Conservation (phyloP, 345 rosid species). For the Salix suchowensis region DNA sequence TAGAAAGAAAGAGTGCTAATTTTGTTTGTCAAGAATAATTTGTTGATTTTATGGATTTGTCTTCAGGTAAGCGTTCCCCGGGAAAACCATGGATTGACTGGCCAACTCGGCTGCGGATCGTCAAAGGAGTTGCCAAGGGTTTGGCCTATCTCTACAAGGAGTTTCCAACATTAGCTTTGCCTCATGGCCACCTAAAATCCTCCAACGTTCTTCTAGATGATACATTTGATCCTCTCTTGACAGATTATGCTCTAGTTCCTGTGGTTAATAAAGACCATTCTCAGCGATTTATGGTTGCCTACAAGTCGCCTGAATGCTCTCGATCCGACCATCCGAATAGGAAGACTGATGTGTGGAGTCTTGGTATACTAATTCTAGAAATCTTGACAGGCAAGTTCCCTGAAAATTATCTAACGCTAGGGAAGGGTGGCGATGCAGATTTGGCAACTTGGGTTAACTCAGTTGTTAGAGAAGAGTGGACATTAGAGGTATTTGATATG, state of each 20-base stretch:
- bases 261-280: constrained; percentile 62
- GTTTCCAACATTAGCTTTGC: constrained; percentile 44
- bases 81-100: constrained; percentile 56
- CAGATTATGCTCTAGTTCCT: constrained; percentile 59
- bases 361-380: constrained; percentile 81
- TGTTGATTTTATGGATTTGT: background rate
- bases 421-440: constrained; percentile 48
- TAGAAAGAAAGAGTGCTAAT: too few relatives aligned
- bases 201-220: constrained; percentile 70
- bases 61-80: constrained; percentile 45
- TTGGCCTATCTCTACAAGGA: constrained; percentile 57
- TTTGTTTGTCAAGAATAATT: background rate
- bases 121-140: constrained; percentile 73
- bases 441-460: constrained; percentile 75
- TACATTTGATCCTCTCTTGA: constrained; percentile 46
- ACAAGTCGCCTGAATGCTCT: constrained; percentile 72
- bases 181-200: constrained; percentile 86
- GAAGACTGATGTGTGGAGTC: constrained; percentile 82
- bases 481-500: constrained; percentile 76
- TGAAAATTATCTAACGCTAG: constrained; percentile 60
- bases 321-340: constrained; percentile 40
- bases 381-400: constrained; percentile 79
- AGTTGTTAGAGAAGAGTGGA: constrained; percentile 73
- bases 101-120: constrained; percentile 68
- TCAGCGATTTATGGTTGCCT: constrained; percentile 64